A percentile compares a stretch with the other conserved stretches of the same genome.
Conservation (phyloP, 306 rosid genomes). For the Pyrus communis region DNA sequence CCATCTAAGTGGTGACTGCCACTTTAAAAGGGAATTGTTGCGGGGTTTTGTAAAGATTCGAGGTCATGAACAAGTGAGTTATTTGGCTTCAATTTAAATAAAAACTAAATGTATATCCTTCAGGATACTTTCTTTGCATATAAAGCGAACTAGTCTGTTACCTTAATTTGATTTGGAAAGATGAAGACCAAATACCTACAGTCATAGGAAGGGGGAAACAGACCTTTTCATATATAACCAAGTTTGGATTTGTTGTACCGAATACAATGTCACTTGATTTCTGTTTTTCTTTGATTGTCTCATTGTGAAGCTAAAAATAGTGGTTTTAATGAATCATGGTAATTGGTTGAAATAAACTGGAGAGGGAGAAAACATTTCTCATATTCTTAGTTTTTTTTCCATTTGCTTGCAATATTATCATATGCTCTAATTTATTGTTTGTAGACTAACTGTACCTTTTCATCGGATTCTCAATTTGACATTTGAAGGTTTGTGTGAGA, state of each 20-base stretch:
- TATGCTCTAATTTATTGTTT: not conserved
- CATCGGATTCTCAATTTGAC: slow-evolving; percentile 9
- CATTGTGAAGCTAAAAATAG: not conserved
- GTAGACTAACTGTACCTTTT: not conserved
- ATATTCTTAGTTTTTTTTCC: not conserved
- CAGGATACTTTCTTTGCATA: not conserved
- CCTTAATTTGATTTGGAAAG: not conserved
- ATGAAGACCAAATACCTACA: not conserved
- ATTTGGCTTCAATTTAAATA: not conserved
- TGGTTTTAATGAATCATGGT: not conserved
- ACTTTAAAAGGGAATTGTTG: slow-evolving; percentile 72
- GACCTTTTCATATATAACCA: not conserved
- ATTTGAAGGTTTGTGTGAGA: slow-evolving; percentile 73
- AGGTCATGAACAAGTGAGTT: slow-evolving; percentile 76
- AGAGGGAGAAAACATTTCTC: not conserved
- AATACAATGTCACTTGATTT: not conserved
- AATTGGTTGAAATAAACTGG: not conserved
- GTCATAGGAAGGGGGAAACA: not conserved
- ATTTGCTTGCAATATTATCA: not conserved
- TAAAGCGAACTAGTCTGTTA: not conserved
- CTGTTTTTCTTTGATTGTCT: no score
- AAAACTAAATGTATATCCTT: not conserved
- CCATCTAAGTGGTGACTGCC: slow-evolving; percentile 94
- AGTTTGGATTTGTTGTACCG: not conserved
- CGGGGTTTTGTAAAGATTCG: slow-evolving; percentile 51